A percentile compares a stretch with the other conserved stretches of the same genome.
phyloP scores from a whole-genome alignment of 2,329 filamentous ascomycete genomes.

The Davidsoniella eucalypti region DNA sequence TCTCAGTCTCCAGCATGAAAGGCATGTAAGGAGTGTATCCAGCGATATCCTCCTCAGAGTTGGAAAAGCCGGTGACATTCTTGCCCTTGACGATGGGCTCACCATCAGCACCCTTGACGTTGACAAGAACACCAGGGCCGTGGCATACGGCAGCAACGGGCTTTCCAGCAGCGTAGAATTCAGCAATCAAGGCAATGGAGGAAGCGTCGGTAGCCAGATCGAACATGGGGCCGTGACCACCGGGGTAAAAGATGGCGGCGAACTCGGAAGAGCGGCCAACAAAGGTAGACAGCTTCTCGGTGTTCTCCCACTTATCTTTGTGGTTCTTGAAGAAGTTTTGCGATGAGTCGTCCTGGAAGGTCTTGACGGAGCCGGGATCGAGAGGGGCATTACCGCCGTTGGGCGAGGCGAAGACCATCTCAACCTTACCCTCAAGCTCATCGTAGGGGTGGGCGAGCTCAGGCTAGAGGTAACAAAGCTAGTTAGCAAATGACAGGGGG shows the following conservation, averaged over 20 bases:
- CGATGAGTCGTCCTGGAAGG: slow-evolving; percentile 37
- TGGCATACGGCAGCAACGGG: slow-evolving; percentile 53
- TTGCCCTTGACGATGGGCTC: slow-evolving; percentile 37
- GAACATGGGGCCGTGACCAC: slow-evolving; percentile 49
- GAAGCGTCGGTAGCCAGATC: slow-evolving; percentile 41
- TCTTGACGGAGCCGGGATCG: slow-evolving; percentile 39
- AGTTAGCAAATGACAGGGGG: not conserved
- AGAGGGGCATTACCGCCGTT: slow-evolving; percentile 44
- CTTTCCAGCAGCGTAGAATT: slow-evolving; percentile 46
- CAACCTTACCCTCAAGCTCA: slow-evolving; percentile 34
- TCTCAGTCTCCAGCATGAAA: slow-evolving; percentile 39
- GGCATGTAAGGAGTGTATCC: slow-evolving; percentile 37
- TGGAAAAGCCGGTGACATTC: slow-evolving; percentile 44
- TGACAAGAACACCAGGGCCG: slow-evolving; percentile 44
- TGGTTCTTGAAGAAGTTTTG: slow-evolving; percentile 39
- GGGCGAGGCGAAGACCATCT: slow-evolving; percentile 44
- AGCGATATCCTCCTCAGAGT: slow-evolving; percentile 36
- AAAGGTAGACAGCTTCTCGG: slow-evolving; percentile 38
- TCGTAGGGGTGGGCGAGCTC: slow-evolving; percentile 51
- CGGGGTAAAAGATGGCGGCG: slow-evolving; percentile 43
- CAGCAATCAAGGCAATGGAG: slow-evolving; percentile 42
- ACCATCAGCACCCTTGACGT: slow-evolving; percentile 36
- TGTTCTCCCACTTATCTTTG: slow-evolving; percentile 45
- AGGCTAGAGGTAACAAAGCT: slow-evolving; percentile 22
- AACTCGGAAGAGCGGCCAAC: slow-evolving; percentile 41